Evolutionary conservation across 345 rosid species (phyloP).

Genomic region (Ceriops zippeliana): DNA sequence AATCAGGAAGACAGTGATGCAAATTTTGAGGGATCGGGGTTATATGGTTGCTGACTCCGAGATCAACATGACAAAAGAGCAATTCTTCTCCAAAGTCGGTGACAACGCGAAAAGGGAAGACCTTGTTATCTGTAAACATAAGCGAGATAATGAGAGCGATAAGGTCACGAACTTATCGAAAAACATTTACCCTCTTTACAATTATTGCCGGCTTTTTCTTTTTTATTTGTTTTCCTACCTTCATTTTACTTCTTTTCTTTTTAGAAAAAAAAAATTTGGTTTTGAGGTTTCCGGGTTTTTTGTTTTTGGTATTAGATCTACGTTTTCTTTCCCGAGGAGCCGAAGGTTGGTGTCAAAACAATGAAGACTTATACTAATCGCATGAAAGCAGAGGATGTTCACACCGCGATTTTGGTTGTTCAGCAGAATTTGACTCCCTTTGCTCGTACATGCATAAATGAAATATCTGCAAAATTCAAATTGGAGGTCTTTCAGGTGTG

Average conservation of each 20-base stretch:
- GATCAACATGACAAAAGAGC: conserved; percentile 41
- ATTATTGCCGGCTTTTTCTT: background rate
- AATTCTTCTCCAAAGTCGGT: conserved; percentile 57
- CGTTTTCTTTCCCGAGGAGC: conserved; percentile 85
- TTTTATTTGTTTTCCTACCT: background rate
- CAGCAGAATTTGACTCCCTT: conserved; percentile 82
- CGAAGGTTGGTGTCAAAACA: conserved; percentile 82
- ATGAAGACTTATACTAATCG: conserved; percentile 80
- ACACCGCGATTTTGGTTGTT: conserved; percentile 71
- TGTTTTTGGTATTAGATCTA: conserved; percentile 41
- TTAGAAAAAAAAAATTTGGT: background rate
- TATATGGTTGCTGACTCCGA: conserved; percentile 68
- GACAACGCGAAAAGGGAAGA: conserved; percentile 90
- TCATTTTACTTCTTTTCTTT: background rate
- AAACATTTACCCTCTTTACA: background rate
- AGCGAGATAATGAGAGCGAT: conserved; percentile 52
- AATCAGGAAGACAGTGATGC: conserved; percentile 70
- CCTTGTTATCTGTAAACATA: conserved; percentile 59
- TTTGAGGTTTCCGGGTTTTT: background rate
- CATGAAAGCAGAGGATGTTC: conserved; percentile 83
- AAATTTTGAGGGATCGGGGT: conserved; percentile 73
- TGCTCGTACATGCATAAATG: conserved; percentile 66
- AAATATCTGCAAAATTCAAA: conserved; percentile 68
- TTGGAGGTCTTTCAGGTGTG: conserved; percentile 92
- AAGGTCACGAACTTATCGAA: conserved; percentile 40